Percentiles rank a stretch among this genome's conserved stretches.
These are phyloP conservation scores for Magnusiomyces starmeri DNA, from an alignment of 1,139 yeast genomes.

Conservation along the genomic window DNA sequence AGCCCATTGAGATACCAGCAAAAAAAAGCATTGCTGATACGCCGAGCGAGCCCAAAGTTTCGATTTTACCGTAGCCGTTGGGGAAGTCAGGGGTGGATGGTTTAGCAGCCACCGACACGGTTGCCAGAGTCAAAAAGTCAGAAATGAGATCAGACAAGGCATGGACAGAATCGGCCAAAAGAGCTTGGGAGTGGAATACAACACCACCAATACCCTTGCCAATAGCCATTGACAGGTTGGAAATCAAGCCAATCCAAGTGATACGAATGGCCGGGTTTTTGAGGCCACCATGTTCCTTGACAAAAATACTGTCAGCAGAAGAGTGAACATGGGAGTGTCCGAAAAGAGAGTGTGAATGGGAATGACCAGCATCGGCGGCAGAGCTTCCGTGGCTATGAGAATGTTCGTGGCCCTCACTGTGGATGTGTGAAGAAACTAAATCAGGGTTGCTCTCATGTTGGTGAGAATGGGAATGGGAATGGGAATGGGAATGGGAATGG, in stretches of 20 bases:
- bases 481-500: too few species aligned
- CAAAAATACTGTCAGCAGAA: conserved; percentile 26
- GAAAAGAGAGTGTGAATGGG: conserved; percentile 18
- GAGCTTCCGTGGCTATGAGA: conserved; percentile 19
- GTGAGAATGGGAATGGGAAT: background rate
- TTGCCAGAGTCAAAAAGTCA: conserved; percentile 79
- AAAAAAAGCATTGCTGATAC: conserved; percentile 74
- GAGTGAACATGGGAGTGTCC: conserved; percentile 29
- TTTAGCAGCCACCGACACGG: conserved; percentile 70
- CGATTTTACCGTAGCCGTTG: conserved; percentile 86
- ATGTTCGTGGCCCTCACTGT: conserved; percentile 26
- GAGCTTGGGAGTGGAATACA: conserved; percentile 87
- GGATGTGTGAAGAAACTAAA: conserved; percentile 24
- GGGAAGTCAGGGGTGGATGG: conserved; percentile 67
- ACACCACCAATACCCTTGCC: conserved; percentile 87
- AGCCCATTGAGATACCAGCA: conserved; percentile 90
- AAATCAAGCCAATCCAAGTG: conserved; percentile 83
- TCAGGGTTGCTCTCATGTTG: background rate
- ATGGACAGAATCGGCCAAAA: conserved; percentile 90
- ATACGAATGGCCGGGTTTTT: conserved; percentile 84
- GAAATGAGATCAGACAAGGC: conserved; percentile 85
- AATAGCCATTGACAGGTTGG: conserved; percentile 77
- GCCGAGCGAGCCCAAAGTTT: conserved; percentile 82
- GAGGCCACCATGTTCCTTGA: conserved; percentile 31
- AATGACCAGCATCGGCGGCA: conserved; percentile 19